Conservation (phyloP, 192 early-diverging fungal genomes). For the Paraglomus occultum region DNA sequence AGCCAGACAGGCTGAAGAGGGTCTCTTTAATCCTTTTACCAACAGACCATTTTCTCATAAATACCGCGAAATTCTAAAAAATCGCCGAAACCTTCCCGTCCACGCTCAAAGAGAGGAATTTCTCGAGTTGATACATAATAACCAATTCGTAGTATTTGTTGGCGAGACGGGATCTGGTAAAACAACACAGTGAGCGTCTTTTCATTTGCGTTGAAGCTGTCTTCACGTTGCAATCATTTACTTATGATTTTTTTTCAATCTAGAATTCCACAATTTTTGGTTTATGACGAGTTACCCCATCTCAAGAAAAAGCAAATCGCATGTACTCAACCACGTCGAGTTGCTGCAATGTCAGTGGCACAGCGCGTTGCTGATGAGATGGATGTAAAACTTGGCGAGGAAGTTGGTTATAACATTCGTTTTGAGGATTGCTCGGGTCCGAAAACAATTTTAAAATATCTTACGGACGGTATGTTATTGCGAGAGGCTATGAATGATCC, state of each 20-base stretch:
- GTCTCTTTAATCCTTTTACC: constrained; percentile 75
- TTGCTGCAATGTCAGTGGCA: constrained; percentile 99
- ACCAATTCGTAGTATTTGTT: constrained; percentile 93
- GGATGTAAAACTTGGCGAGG: constrained; percentile 88
- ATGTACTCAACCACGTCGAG: constrained; percentile 98
- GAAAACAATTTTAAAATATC: constrained; percentile 79
- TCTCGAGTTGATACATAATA: constrained; percentile 86
- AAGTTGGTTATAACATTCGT: constrained; percentile 98
- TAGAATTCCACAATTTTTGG: constrained; percentile 95
- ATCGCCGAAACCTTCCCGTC: constrained; percentile 88
- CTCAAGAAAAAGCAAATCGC: constrained; percentile 89
- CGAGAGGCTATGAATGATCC: constrained; percentile 98
- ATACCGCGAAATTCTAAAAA: constrained; percentile 84
- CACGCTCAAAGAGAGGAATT: constrained; percentile 92
- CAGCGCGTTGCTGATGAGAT: constrained; percentile 98
- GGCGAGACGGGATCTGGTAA: constrained; percentile 99
- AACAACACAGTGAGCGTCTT: constrained; percentile 83
- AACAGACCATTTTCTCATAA: constrained; percentile 72
- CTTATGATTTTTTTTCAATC: constrained; percentile 1
- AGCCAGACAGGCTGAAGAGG: constrained; percentile 77
- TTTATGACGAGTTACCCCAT: constrained; percentile 89
- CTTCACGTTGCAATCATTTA: background rate
- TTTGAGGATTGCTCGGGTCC: constrained; percentile 93
- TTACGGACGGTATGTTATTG: constrained; percentile 99
- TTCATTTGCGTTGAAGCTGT: background rate